Evolutionary conservation across 306 rosid species (phyloP), one percentile per base, ranked within the genome.

Genomic region (Parietaria judaica): DNA sequence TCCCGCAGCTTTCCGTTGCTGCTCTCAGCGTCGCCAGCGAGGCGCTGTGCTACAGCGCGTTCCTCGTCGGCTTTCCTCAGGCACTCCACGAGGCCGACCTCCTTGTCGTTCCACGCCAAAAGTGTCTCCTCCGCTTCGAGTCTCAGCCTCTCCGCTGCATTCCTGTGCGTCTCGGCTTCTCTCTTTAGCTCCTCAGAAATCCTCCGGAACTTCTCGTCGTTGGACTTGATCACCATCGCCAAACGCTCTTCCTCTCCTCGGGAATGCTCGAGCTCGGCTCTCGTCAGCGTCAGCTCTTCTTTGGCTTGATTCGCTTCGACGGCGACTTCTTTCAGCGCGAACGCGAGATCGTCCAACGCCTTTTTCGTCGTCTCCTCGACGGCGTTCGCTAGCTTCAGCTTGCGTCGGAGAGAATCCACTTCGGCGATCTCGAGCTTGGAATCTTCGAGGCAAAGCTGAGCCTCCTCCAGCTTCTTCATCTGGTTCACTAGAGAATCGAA

Each of bases 321-420:
- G 8, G 92, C 94, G 3, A 92, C 98, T 71, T 92, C 98, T 70
- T 88, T 92, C 4, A 92, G 54, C 10, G 85, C 98, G 23, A 79
- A 65, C 16, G 96, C 98, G 38, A 92, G 75, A 72, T 88, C 96
- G 68, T 92, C 98, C 85, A 92, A 73, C 0, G 98, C 98, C 61
- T 69, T 84, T 71, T 83, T 84, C 79, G 80, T 76, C 43, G 80
- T 88, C 68, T 82, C 95, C 62, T 92, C 98, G 8, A 95, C 96
- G 8, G 64, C 78, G 0, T 66, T 74, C 12, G 95, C 86, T 14
- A 52, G 34, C 67, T 74, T 82, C 66, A 92, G 64, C 56, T 92
- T 92, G 12, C 35, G 70, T 65, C 65, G 80, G 1, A 92, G 81
- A 10, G 6, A 35, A 2, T 43, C 54, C 51, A 79, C 43, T 72